Evolutionary conservation across 163 green algal genomes (phyloP), one percentile per base, ranked within the genome.

Genomic region (Dunaliella salina): DNA sequence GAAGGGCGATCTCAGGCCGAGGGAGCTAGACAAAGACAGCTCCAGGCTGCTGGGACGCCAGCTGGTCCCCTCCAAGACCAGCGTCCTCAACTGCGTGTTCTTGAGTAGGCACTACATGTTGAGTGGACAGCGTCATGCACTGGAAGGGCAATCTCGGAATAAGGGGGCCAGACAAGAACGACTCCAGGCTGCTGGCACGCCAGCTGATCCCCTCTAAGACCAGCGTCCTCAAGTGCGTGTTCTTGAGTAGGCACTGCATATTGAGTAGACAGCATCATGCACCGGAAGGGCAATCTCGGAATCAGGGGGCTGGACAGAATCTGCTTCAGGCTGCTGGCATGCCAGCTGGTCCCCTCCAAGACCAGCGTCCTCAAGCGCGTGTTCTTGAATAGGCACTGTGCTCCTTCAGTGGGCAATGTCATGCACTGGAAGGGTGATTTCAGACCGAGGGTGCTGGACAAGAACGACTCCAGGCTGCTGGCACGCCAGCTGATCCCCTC

Each of bases 121-220:
- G n/a, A n/a, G n/a, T n/a, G n/a, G n/a, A n/a, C 3, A 80, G 87
- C 32, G 87, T 84, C 30, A 79, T 72, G 40, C 33, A 57, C 5
- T 97, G 94, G 94, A 97, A 97, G 89, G 84, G 83, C 26, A 87
- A 92, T 40, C 78, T 96, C 82, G 90, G 88, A 50, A 86, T 97
- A 72, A 86, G 88, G 22, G 86, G 85, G 29, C 30, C 80, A 75
- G 91, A 91, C 85, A 97, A 97, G 85, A 91, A 94, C 3, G 93
- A 89, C 80, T 94, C 90, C 84, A 85, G 93, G n/a, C 72, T 63
- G 57, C 90, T 96, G 84, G 94, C 94, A 11, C 57, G 84, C 29
- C 24, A 82, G 25, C 35, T 95, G 4, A 92, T 94, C 33, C 89
- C 90, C 30, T 24, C n/a, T 8, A 82, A 82, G 78, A 34, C 78